Percentiles rank a stretch among this genome's conserved stretches.
Evolutionary conservation across 2,329 filamentous ascomycete genomes (phyloP).

Genomic region (Hymenoscyphus fraxineus): DNA sequence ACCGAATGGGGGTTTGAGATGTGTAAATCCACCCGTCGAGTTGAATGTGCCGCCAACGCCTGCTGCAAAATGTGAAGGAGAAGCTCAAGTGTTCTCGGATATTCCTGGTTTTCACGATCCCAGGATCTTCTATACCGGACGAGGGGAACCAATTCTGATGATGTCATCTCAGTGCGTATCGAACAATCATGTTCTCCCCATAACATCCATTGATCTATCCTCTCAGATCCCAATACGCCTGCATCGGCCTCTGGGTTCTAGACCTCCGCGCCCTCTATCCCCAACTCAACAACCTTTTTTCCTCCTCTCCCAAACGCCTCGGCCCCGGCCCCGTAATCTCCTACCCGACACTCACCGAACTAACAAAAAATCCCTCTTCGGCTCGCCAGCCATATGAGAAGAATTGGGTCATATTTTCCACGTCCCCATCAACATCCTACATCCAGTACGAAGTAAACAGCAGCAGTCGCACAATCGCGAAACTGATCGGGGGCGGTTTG

Average conservation of each 20-base stretch:
- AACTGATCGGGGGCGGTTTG: constrained; percentile 24
- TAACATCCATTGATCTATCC: constrained; percentile 12
- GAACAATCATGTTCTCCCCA: constrained; percentile 13
- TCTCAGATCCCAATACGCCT: constrained; percentile 26
- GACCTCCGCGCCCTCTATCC: constrained; percentile 26
- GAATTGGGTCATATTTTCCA: constrained; percentile 41
- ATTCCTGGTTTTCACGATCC: constrained; percentile 42
- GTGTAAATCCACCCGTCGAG: constrained; percentile 31
- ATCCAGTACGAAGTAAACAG: constrained; percentile 38
- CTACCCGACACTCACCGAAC: constrained; percentile 36
- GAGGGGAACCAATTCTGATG: constrained; percentile 39
- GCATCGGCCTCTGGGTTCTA: constrained; percentile 27
- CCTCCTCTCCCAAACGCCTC: constrained; percentile 22
- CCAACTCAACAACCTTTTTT: constrained; percentile 18
- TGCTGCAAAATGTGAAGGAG: constrained; percentile 35
- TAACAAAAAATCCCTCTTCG: constrained; percentile 37
- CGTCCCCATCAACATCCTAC: constrained; percentile 33
- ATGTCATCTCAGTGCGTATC: constrained; percentile 36
- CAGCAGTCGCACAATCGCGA: constrained; percentile 27
- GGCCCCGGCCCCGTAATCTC: constrained; percentile 26
- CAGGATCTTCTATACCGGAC: constrained; percentile 39
- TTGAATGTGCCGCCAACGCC: constrained; percentile 39
- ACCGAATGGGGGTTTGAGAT: constrained; percentile 35
- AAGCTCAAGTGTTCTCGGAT: constrained; percentile 34
- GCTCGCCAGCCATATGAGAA: constrained; percentile 38